These are phyloP conservation scores for Raffaelea arxii DNA, from an alignment of 2,329 filamentous ascomycete species.

Conservation along the genomic window DNA sequence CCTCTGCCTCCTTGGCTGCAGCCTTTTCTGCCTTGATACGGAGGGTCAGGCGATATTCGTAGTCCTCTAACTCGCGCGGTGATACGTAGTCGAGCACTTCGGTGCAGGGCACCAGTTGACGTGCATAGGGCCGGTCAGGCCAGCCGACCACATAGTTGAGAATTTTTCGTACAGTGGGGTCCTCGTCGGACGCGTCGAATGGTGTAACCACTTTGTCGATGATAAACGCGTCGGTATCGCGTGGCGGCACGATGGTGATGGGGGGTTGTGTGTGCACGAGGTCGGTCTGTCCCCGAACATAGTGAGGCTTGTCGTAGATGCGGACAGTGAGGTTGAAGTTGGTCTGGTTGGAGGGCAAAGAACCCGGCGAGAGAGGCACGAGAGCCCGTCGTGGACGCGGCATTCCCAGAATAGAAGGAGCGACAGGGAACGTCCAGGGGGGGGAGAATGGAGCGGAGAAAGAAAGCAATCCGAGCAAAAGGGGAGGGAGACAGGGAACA, in stretches of 20 bases:
- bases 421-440: too few relatives aligned
- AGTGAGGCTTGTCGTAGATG: slow-evolving; percentile 23
- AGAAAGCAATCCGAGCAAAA: too few relatives aligned
- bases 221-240: slow-evolving; percentile 48
- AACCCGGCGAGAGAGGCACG: neutral
- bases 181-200: slow-evolving; percentile 7
- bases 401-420: neutral
- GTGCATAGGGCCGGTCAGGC: slow-evolving; percentile 37
- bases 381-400: neutral
- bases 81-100: slow-evolving; percentile 50
- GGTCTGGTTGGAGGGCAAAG: neutral
- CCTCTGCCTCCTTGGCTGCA: slow-evolving; percentile 10
- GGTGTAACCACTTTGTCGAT: slow-evolving; percentile 40
- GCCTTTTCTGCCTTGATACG: slow-evolving; percentile 27
- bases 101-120: slow-evolving; percentile 34
- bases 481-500: too few relatives aligned
- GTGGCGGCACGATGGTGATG: slow-evolving; percentile 36
- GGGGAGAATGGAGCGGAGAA: too few relatives aligned
- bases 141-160: slow-evolving; percentile 47
- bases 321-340: slow-evolving; percentile 20
- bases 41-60: slow-evolving; percentile 37
- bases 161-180: slow-evolving; percentile 24
- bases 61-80: slow-evolving; percentile 44
- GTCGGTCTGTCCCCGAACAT: slow-evolving; percentile 37
- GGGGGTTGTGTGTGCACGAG: slow-evolving; percentile 32